Base-by-base conservation (phyloP, 2,329 filamentous ascomycete genomes). In the Hirsutella rhossiliensis region DNA sequence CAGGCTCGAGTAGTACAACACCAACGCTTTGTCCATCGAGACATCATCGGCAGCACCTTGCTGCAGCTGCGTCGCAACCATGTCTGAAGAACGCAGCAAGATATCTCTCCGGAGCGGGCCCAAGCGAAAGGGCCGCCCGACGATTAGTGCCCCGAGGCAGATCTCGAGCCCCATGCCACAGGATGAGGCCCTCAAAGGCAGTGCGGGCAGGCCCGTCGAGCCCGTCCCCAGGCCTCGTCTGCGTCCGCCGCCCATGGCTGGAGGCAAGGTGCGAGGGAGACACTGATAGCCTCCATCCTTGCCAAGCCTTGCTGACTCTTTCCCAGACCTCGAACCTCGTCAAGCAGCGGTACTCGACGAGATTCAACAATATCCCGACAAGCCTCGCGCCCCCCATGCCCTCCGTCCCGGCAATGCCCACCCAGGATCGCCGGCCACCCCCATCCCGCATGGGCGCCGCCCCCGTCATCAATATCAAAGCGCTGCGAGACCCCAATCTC, bases 301-400 rank as follows among this genome's bases (percentile, higher is more conserved):
- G 11, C 15, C 4, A 17, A n/a, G 18, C 9, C 5, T 18, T 4
- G 34, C 11, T 17, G n/a, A 18, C n/a, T 45, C 23, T 19, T 42
- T 20, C 37, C 4, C 61, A 80, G 76, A 82, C 78, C 1, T 77
- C 77, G 20, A 90, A 98, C 62, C 72, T 97, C 43, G 89, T 98
- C 47, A 97, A 97, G 68, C 78, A 88, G 54, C 75, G 92, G 54
- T 98, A 97, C 65, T 97, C 92, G 34, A 89, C 89, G 37, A 82
- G 90, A 48, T 94, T 96, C 62, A 90, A 88, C 55, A 80, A 85
- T 51, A 63, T 82, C 1, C 84, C 84, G 1, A 68, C 78, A 47
- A 80, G 86, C 54, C 84, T 80, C 58, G 76, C 82, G 54, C 69
- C 74, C 52, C 78, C 36, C 36, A 29, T 38, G 15, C 42, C 29